Evolutionary conservation across 148 eudicot genomes (phyloP), one percentile per base, ranked within the genome.

Genomic region (Spergularia bocconei): DNA sequence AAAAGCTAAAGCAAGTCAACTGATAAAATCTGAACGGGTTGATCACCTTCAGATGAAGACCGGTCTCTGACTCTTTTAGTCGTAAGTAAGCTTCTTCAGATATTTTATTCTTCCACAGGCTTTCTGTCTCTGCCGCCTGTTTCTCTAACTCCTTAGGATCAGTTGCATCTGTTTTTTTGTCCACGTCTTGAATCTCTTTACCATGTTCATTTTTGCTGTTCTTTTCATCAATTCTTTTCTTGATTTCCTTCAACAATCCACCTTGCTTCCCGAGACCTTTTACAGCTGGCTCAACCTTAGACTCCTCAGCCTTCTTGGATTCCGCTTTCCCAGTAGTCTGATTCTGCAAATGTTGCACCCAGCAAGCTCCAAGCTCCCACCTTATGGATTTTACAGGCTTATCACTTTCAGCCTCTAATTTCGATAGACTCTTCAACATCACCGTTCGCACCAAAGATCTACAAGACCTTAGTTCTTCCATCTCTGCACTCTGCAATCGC

Each of bases 331-430:
- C 96, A 16, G 97, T 86, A 82, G 84, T 81, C 58, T 85, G 88
- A 80, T 82, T 91, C 85, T 93, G 98, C 81, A 93, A 84, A 83
- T 93, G 98, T 80, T 93, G 98, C 73, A 93, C 92, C 98, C 97
- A 93, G 77, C 98, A 93, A 57, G 98, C 97, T 64, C 98, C 98
- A 63, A 93, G 88, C 82, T 93, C 98, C 98, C 98, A 93, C 83
- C 98, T 85, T 71, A 91, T 88, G 39, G 90, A 85, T 68, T 87
- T 89, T 71, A 63, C 70, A 13, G 74, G 72, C 74, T 82, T 79
- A 53, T 68, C 76, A 69, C 53, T 65, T 82, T 93, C 96, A 58
- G 53, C 87, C 80, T 86, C 82, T 81, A 93, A 78, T 74, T 79
- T 89, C 55, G 64, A 39, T 74, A 85, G 81, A 81, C 98, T 91